Evolutionary conservation across 1,284 basidiomycete genomes (phyloP).

Genomic region (Tylopilus sp.): DNA sequence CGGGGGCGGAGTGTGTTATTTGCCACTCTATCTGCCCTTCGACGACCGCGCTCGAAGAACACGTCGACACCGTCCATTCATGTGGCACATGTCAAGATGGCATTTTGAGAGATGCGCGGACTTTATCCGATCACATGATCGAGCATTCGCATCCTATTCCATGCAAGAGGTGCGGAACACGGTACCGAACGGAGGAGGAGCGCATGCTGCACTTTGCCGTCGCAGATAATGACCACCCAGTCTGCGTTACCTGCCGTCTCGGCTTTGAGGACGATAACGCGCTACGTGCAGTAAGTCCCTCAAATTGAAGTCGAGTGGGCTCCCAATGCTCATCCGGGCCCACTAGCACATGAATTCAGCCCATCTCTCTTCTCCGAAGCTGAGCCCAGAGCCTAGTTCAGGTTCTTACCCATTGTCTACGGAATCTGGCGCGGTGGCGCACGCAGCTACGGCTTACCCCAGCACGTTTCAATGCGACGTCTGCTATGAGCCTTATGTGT

Average conservation of each 20-base stretch:
- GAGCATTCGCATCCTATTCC: conserved; percentile 27
- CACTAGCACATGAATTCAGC: conserved; percentile 18
- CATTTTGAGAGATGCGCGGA: conserved; percentile 26
- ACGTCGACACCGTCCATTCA: conserved; percentile 26
- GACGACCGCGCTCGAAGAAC: conserved; percentile 23
- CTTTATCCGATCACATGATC: conserved; percentile 28
- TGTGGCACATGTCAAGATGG: conserved; percentile 29
- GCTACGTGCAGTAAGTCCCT: conserved; percentile 21
- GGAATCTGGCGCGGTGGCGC: conserved; percentile 8
- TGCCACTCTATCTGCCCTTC: conserved; percentile 26
- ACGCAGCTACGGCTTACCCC: neutral
- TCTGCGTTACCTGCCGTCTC: conserved; percentile 22
- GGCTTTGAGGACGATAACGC: conserved; percentile 30
- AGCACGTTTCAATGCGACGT: conserved; percentile 21
- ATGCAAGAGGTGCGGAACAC: conserved; percentile 29
- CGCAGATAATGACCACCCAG: conserved; percentile 26
- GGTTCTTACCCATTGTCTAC: conserved; percentile 10
- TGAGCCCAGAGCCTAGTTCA: conserved; percentile 5
- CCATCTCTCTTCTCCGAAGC: conserved; percentile 17
- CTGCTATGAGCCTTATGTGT: conserved; percentile 24
- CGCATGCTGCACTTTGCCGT: conserved; percentile 24
- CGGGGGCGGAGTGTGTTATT: conserved; percentile 21
- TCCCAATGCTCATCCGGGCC: conserved; percentile 12
- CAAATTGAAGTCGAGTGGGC: conserved; percentile 7
- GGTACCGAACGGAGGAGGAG: conserved; percentile 31